Evolutionary conservation across 176 grass and related monocot species (phyloP).

Genomic region (Oryza meyeriana): DNA sequence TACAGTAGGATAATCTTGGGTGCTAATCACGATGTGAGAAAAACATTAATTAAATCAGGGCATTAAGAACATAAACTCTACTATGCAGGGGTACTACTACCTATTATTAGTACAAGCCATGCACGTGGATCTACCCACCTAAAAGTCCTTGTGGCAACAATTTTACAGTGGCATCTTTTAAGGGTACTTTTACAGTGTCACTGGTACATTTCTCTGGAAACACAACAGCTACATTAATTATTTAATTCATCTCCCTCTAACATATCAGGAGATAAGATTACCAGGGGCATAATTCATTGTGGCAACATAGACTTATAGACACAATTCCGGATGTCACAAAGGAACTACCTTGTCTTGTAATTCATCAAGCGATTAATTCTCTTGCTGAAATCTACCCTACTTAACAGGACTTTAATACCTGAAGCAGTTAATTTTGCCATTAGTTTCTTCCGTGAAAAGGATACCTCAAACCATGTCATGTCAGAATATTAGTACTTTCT

Average conservation of each 20-base stretch:
- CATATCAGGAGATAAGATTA: not conserved
- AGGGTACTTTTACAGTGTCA: not conserved
- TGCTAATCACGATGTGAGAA: conserved; percentile 16
- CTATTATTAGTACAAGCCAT: not conserved
- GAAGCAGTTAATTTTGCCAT: not conserved
- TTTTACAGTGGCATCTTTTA: not conserved
- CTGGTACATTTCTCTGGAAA: not conserved
- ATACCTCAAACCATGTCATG: not conserved
- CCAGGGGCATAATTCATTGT: not conserved
- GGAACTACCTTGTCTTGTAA: not conserved
- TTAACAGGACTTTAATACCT: not conserved
- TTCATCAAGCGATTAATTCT: not conserved
- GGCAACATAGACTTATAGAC: not conserved
- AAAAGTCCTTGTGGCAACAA: not conserved
- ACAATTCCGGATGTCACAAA: not conserved
- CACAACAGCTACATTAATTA: not conserved
- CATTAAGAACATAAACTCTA: not conserved
- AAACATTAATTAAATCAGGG: conserved; percentile 17
- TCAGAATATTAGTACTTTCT: not conserved
- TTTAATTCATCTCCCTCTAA: not conserved
- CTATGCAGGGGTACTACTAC: not conserved
- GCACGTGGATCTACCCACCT: not conserved
- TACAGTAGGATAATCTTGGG: conserved; percentile 14
- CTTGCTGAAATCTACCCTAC: not conserved
- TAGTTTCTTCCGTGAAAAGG: not conserved